These are phyloP conservation scores for Polysphondylium violaceum DNA, from an alignment of 78 protist genomes.

Conservation along the genomic window DNA sequence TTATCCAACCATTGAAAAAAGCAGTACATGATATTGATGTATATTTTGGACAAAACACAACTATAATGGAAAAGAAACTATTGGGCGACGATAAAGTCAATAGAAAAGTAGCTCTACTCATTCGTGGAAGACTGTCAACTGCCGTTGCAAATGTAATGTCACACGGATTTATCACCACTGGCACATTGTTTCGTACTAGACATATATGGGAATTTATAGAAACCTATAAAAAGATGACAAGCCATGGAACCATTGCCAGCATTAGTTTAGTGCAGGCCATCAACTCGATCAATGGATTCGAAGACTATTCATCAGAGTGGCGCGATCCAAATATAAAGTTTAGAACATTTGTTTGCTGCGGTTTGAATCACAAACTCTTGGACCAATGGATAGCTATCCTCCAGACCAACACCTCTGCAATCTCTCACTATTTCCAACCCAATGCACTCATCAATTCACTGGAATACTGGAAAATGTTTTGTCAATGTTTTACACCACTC, in stretches of 20 bases:
- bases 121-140: conserved; percentile 47
- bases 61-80: conserved; percentile 13
- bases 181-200: background rate
- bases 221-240: conserved; percentile 10
- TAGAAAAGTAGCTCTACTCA: conserved; percentile 15
- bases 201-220: conserved; percentile 73
- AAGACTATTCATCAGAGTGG: conserved; percentile 47
- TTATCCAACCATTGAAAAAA: conserved; percentile 2
- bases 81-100: conserved; percentile 34
- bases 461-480: conserved; percentile 38
- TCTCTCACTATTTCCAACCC: conserved; percentile 20
- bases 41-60: conserved; percentile 34
- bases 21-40: conserved; percentile 15
- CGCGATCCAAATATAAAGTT: conserved; percentile 55
- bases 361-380: conserved; percentile 29
- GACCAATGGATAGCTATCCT: conserved; percentile 62
- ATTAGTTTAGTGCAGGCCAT: conserved; percentile 1
- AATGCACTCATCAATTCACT: conserved; percentile 20
- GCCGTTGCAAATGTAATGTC: conserved; percentile 49
- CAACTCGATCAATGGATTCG: conserved; percentile 4
- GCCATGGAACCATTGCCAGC: conserved; percentile 30
- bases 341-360: conserved; percentile 56
- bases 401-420: background rate
- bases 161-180: conserved; percentile 37
- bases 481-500: conserved; percentile 56